Base-by-base conservation (phyloP, 495 filamentous ascomycete species). In the Halenospora varia region DNA sequence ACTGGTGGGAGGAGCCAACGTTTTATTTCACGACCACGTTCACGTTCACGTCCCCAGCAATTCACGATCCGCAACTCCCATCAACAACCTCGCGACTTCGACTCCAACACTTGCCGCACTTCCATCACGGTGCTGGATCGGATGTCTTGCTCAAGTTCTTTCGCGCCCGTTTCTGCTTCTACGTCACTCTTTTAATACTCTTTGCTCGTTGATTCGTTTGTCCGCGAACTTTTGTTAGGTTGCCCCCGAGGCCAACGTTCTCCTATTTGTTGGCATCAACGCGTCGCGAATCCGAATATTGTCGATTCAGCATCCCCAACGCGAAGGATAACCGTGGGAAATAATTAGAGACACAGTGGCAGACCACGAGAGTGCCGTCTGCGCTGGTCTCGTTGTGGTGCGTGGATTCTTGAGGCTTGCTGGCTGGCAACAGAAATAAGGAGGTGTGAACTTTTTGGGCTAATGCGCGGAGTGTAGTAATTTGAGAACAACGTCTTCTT, bases 341-440 rank as follows among this genome's bases (percentile, higher is more conserved):
- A 64, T 64, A 62, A 61, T 51, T 61, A 68, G 73, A 78, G 75
- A 74, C 70, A 69, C 71, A 75, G 78, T 71, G 69, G 76, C 77
- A 77, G 79, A 73, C 78, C 78, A 78, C 66, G 62, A 62, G 57
- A 61, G 59, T 63, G 63, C 78, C 77, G 78, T 81, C 79, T 81
- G 79, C 74, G 65, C 74, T 79, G 78, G 71, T 78, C 77, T 78
- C 73, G 65, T 69, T 61, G 67, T 68, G 71, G 79, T 79, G 72
- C 67, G 74, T 64, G 57, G 47, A 49, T 51, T 59, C 56, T 42
- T 49, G 35, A 40, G 25, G 10, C 29, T 10, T 40, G n/a, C n/a
- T n/a, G n/a, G n/a, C 20, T 3, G 18, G 9, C 50, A 17, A 19
- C 18, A 40, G 25, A 44, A 17, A n/a, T n/a, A n/a, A n/a, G n/a